Evolutionary conservation across 2,329 filamentous ascomycete species (phyloP), one percentile per base, ranked within the genome.

Genomic region (Blastomyces parvus): DNA sequence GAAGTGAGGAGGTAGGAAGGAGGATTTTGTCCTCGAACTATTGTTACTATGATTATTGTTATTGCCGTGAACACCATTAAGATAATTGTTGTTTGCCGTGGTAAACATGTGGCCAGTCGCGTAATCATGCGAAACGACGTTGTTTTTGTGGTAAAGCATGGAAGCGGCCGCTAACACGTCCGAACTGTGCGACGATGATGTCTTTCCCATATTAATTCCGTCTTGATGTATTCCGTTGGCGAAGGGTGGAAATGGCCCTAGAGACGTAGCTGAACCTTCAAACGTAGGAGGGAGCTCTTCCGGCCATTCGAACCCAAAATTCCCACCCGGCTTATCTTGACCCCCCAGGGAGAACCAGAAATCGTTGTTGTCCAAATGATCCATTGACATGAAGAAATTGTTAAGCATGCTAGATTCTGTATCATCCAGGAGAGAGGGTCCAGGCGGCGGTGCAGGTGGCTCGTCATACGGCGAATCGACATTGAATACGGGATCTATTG

Each of bases 391-490:
- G 64, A 78, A 78, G 64, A 78, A 78, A 62, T 73, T 77, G 64
- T 82, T 80, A 22, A 90, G 77, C 64, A 83, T 77, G 68, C 81
- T 84, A 61, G 78, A 82, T 69, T 78, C 76, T 59, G 70, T 83
- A 68, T 86, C 84, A 67, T 85, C 83, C 65, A 90, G 81, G 50
- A 90, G 79, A 22, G 86, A 84, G 46, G 82, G 82, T n/a, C 86
- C 87, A 2, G 82, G 83, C 11, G 86, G 83, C 58, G 84, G 84
- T 60, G 85, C 83, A 53, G 86, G 86, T 61, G 86, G 81, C 67
- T 83, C 68, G 74, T 77, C 76, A 65, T 72, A 74, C 25, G 70
- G 70, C 56, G 68, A 74, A 68, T 76, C 76, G 66, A 71, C 70
- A 44, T 71, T 67, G 60, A 74, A 70, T 53, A 76, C 72, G 14